Evolutionary conservation across 2,329 filamentous ascomycete species (phyloP).

Genomic region (Fusarium kyushuense): DNA sequence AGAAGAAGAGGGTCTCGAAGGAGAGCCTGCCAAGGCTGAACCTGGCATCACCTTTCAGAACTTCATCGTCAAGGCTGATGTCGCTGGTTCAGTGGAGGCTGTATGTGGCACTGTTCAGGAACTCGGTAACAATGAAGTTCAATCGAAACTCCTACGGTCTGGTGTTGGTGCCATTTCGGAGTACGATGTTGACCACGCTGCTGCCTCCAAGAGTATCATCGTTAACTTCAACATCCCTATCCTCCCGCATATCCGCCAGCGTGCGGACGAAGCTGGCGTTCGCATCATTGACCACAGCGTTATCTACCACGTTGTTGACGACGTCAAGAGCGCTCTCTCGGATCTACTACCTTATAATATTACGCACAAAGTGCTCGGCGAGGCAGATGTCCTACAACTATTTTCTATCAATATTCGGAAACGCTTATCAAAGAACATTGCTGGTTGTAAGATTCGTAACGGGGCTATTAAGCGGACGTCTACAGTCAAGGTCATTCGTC

Average conservation of each 20-base stretch:
- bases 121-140: constrained; percentile 87
- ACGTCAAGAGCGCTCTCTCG: constrained; percentile 75
- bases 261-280: constrained; percentile 79
- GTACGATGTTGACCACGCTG: constrained; percentile 90
- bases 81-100: constrained; percentile 93
- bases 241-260: constrained; percentile 73
- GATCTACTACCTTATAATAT: constrained; percentile 76
- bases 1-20: constrained; percentile 54
- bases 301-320: constrained; percentile 84
- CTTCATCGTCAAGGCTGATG: constrained; percentile 92
- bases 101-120: constrained; percentile 81
- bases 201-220: constrained; percentile 78
- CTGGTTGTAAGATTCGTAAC: constrained; percentile 88
- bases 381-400: constrained; percentile 85
- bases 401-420: constrained; percentile 88
- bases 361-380: constrained; percentile 79
- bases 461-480: constrained; percentile 74
- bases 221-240: constrained; percentile 87
- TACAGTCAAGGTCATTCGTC: constrained; percentile 78
- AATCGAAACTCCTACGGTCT: constrained; percentile 79
- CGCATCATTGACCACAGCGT: constrained; percentile 86
- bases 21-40: constrained; percentile 54
- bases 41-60: constrained; percentile 69
- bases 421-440: constrained; percentile 78
- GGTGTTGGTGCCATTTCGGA: constrained; percentile 83